Evolutionary conservation across 1,139 yeast species (phyloP).

Genomic region (Scheffersomyces parashehatae): DNA sequence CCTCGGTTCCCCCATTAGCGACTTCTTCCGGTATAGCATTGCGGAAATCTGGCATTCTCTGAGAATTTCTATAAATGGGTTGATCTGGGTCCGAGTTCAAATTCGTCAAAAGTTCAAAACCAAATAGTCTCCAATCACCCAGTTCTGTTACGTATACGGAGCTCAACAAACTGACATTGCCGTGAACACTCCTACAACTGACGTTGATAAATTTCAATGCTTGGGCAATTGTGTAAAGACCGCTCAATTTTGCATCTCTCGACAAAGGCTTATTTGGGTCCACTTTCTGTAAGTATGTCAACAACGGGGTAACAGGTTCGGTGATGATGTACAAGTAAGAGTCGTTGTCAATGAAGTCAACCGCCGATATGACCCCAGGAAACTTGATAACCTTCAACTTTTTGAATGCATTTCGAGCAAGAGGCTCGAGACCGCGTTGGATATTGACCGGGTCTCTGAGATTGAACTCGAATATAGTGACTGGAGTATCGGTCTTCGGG

Average conservation of each 20-base stretch:
- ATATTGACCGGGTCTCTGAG: conserved; percentile 40
- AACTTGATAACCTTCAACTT: conserved; percentile 68
- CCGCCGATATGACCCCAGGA: conserved; percentile 72
- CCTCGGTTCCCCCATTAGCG: conserved; percentile 40
- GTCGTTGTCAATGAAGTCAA: conserved; percentile 73
- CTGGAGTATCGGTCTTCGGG: conserved; percentile 39
- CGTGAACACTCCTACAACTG: conserved; percentile 67
- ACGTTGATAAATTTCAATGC: conserved; percentile 63
- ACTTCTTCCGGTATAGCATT: conserved; percentile 47
- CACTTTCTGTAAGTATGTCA: conserved; percentile 26
- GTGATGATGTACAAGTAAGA: conserved; percentile 67
- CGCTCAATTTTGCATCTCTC: conserved; percentile 51
- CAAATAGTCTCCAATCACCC: conserved; percentile 88
- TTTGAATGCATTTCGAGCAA: conserved; percentile 65
- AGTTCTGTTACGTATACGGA: conserved; percentile 60
- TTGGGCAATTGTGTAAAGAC: conserved; percentile 56
- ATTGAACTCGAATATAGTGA: conserved; percentile 67
- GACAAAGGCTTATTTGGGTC: conserved; percentile 14
- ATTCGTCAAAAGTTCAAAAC: conserved; percentile 71
- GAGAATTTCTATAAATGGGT: conserved; percentile 37
- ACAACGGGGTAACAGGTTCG: conserved; percentile 71
- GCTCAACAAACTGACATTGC: conserved; percentile 52
- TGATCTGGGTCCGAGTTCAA: conserved; percentile 51
- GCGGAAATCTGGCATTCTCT: conserved; percentile 22
- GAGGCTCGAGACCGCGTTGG: conserved; percentile 28